These are phyloP conservation scores for Jamesozyma lodderae DNA, from an alignment of 805 yeast species.

Conservation along the genomic window DNA sequence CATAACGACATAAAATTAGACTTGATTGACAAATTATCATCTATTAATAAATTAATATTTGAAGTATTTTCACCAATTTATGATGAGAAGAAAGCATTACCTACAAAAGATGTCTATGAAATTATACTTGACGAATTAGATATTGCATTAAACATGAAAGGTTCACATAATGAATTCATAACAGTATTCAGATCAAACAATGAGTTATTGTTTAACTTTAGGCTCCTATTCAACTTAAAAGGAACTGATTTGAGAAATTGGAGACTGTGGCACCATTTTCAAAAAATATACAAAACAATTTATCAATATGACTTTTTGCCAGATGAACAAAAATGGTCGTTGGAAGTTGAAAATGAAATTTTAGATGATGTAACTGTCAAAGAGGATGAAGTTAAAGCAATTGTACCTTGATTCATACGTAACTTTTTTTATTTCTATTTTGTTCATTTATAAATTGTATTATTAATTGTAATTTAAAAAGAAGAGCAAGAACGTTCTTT, in stretches of 20 bases:
- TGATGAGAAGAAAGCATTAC: not conserved
- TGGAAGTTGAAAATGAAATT: no score
- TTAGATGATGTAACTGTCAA: not conserved
- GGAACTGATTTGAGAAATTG: conserved; percentile 13
- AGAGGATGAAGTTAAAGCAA: not conserved
- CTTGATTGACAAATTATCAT: conserved; percentile 18
- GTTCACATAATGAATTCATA: conserved; percentile 21
- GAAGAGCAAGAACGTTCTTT: no score
- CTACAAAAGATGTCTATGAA: conserved; percentile 17
- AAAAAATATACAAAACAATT: conserved; percentile 15
- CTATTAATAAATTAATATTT: conserved; percentile 18
- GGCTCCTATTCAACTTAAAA: conserved; percentile 21
- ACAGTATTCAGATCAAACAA: conserved; percentile 21
- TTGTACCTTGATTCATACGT: no score
- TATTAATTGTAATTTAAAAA: no score
- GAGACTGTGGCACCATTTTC: conserved; percentile 19
- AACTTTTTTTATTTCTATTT: no score
- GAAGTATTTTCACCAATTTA: conserved; percentile 8
- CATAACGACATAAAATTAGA: conserved; percentile 25
- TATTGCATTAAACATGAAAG: conserved; percentile 17
- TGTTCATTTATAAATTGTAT: no score
- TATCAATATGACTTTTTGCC: conserved; percentile 15
- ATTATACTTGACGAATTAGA: conserved; percentile 24
- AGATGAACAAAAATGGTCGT: conserved; percentile 16
- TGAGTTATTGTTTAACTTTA: conserved; percentile 21